phyloP scores from a whole-genome alignment of 441 rosid genomes.

The Pelargonium myrrhifolium region DNA sequence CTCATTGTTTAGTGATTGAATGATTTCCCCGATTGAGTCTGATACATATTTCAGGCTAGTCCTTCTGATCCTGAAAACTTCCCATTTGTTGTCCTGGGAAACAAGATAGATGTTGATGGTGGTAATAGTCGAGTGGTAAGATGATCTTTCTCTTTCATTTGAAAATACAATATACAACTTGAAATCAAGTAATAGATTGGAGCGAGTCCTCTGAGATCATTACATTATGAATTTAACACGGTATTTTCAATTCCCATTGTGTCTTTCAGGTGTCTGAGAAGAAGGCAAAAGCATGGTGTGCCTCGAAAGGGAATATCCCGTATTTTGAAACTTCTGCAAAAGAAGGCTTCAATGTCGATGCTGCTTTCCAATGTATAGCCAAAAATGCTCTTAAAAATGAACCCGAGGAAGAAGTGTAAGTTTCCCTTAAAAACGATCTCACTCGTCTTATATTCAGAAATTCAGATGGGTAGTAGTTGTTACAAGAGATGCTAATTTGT shows the following conservation, averaged over 20 bases:
- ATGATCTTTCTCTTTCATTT: neutral
- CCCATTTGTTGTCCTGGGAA: conserved; percentile 79
- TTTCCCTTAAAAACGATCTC: neutral
- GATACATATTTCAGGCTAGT: conserved; percentile 46
- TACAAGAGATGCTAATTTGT: conserved; percentile 1
- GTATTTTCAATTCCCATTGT: neutral
- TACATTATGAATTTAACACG: no score
- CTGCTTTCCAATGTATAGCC: conserved; percentile 63
- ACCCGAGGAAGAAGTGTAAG: conserved; percentile 77
- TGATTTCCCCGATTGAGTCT: neutral
- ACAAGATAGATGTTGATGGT: conserved; percentile 63
- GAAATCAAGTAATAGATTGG: no score
- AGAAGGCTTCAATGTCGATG: conserved; percentile 73
- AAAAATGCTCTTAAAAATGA: conserved; percentile 69
- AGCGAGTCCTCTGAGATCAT: no score
- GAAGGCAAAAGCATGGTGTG: conserved; percentile 79
- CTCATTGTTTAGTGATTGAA: neutral
- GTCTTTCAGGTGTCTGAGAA: conserved; percentile 55
- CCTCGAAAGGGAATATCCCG: conserved; percentile 66
- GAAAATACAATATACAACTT: neutral
- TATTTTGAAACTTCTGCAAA: conserved; percentile 77
- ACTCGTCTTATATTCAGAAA: no score
- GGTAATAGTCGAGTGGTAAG: conserved; percentile 70
- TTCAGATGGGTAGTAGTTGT: no score
- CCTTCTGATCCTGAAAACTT: conserved; percentile 85